These are phyloP conservation scores for Buddleja alternifolia DNA, from an alignment of 257 asterid species.

Conservation along the genomic window DNA sequence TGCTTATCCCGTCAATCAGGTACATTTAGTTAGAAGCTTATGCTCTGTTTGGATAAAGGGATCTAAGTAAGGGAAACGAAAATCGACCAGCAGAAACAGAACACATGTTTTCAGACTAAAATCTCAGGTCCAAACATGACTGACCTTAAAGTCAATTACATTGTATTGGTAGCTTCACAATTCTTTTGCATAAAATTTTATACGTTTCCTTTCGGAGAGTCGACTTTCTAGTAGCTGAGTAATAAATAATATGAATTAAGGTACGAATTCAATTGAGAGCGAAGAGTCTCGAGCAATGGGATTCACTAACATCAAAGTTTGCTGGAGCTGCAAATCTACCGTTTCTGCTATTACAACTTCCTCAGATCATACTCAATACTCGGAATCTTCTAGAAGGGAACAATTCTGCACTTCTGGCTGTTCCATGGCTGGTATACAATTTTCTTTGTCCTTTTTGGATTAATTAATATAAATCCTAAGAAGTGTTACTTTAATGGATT, in stretches of 20 bases:
- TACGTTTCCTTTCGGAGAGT: not conserved
- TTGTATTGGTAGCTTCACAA: too few relatives aligned
- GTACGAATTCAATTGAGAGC: constrained; percentile 42
- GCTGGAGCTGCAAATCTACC: constrained; percentile 95
- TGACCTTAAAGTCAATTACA: too few relatives aligned
- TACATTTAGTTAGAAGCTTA: constrained; percentile 21
- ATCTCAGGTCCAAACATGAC: too few relatives aligned
- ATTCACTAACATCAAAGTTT: constrained; percentile 81
- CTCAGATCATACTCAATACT: constrained; percentile 92
- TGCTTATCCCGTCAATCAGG: constrained; percentile 53
- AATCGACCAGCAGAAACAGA: too few relatives aligned
- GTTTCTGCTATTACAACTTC: constrained; percentile 85
- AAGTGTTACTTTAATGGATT: constrained; percentile 17
- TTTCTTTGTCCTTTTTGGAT: constrained; percentile 26
- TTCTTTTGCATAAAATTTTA: too few relatives aligned
- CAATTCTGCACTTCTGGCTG: constrained; percentile 77
- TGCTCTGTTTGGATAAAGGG: not conserved
- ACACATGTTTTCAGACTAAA: too few relatives aligned
- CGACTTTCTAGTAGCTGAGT: constrained; percentile 9
- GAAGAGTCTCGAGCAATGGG: constrained; percentile 74
- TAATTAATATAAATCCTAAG: constrained; percentile 1
- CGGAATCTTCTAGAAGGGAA: constrained; percentile 84
- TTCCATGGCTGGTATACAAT: constrained; percentile 90
- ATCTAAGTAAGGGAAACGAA: too few relatives aligned
- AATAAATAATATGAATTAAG: constrained; percentile 41